Percentiles rank a stretch among this genome's conserved stretches.
These are phyloP conservation scores for Tricholoma sp. DNA, from an alignment of 768 basidiomycete species.

Conservation along the genomic window DNA sequence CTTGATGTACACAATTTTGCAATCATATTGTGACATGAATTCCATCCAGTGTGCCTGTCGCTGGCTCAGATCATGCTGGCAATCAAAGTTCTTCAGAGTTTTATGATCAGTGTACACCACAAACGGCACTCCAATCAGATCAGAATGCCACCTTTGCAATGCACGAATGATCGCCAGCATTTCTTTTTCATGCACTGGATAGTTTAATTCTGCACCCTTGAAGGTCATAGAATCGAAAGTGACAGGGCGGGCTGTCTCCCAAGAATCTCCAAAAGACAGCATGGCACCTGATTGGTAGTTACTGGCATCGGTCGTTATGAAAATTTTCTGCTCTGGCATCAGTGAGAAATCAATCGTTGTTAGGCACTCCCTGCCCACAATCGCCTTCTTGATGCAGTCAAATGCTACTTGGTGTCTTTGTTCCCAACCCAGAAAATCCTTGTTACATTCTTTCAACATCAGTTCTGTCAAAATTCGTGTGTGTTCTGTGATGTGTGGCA, in stretches of 20 bases:
- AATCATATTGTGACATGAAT: conserved; percentile 25
- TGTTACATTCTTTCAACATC: not conserved
- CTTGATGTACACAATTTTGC: conserved; percentile 25
- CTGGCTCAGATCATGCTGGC: not conserved
- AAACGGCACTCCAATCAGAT: conserved; percentile 12
- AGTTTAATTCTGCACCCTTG: conserved; percentile 18
- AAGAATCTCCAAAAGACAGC: conserved; percentile 19
- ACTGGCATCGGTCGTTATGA: conserved; percentile 22
- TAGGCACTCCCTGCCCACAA: conserved; percentile 17
- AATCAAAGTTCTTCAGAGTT: too few relatives aligned
- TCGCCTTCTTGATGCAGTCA: conserved; percentile 21
- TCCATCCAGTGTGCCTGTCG: conserved; percentile 25
- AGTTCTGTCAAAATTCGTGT: conserved; percentile 10
- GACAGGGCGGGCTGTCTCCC: conserved; percentile 24
- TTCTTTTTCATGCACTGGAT: conserved; percentile 28
- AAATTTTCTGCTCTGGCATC: conserved; percentile 17
- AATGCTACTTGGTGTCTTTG: conserved; percentile 18
- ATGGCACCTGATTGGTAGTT: conserved; percentile 19
- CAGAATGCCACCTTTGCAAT: conserved; percentile 14
- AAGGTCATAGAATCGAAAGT: conserved; percentile 10
- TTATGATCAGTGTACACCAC: too few relatives aligned
- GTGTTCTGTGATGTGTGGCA: conserved; percentile 23
- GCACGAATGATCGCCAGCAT: conserved; percentile 25
- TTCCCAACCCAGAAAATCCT: conserved; percentile 22
- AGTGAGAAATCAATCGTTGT: conserved; percentile 21